phyloP scores from a whole-genome alignment of 805 yeast genomes.

The Yarrowia hollandica region DNA sequence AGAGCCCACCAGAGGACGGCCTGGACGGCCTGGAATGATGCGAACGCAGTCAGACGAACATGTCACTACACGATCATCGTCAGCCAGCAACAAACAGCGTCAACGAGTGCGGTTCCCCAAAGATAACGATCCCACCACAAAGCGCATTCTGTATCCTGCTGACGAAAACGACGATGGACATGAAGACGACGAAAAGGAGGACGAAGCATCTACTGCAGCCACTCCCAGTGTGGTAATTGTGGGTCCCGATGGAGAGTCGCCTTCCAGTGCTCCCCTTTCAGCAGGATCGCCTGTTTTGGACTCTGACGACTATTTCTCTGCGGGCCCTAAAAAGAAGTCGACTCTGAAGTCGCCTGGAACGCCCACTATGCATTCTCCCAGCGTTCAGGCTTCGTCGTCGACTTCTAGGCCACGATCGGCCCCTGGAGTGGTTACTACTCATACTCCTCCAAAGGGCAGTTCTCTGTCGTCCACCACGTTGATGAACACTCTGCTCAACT shows the following conservation, averaged over 20 bases:
- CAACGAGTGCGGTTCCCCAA: slow-evolving; percentile 38
- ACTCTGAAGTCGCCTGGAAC: slow-evolving; percentile 11
- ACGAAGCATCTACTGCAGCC: neutral
- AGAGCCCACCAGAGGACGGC: neutral
- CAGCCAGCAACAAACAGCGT: neutral
- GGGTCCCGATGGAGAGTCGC: neutral
- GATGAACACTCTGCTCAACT: slow-evolving; percentile 27
- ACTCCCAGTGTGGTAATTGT: slow-evolving; percentile 10
- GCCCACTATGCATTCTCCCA: neutral
- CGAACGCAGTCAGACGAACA: slow-evolving; percentile 22
- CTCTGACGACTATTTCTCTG: slow-evolving; percentile 5
- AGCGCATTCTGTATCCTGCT: slow-evolving; percentile 34
- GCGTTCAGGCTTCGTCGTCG: neutral
- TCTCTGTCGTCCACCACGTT: slow-evolving; percentile 26
- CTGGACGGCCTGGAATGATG: slow-evolving; percentile 18
- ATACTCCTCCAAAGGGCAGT: neutral
- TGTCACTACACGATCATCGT: slow-evolving; percentile 3
- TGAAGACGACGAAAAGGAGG: slow-evolving; percentile 16
- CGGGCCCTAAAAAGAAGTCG: slow-evolving; percentile 6
- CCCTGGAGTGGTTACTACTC: neutral
- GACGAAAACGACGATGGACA: slow-evolving; percentile 31
- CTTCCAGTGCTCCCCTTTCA: neutral
- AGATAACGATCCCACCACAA: slow-evolving; percentile 36
- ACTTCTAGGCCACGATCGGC: neutral
- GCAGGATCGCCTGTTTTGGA: neutral